Evolutionary conservation across 2,329 filamentous ascomycete genomes (phyloP).

Genomic region (Cladophialophora exuberans): DNA sequence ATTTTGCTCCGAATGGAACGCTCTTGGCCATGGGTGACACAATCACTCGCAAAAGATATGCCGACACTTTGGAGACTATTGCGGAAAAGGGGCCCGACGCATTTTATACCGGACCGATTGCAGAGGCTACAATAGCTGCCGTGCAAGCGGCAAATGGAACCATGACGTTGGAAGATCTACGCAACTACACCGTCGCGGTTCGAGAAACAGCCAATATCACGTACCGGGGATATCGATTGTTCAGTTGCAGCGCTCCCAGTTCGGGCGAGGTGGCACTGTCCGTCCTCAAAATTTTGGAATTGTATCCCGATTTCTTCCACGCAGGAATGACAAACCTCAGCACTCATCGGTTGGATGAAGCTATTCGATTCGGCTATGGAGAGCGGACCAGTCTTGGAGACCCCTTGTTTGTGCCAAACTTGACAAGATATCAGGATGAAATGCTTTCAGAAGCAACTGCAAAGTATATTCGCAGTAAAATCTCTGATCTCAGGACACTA

Average conservation of each 20-base stretch:
- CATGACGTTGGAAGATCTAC: conserved; percentile 79
- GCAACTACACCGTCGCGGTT: conserved; percentile 69
- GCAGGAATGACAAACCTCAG: conserved; percentile 65
- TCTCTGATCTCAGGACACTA: conserved; percentile 72
- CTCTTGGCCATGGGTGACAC: conserved; percentile 72
- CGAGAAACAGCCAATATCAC: conserved; percentile 66
- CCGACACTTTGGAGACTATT: conserved; percentile 76
- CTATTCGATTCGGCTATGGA: conserved; percentile 87
- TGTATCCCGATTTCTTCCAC: conserved; percentile 68
- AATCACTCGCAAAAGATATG: conserved; percentile 81
- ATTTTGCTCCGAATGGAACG: conserved; percentile 84
- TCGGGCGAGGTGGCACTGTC: conserved; percentile 76
- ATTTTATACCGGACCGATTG: conserved; percentile 75
- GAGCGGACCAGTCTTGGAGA: conserved; percentile 80
- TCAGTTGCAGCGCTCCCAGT: conserved; percentile 72
- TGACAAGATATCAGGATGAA: conserved; percentile 64
- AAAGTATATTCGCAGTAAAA: conserved; percentile 63
- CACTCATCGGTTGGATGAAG: conserved; percentile 82
- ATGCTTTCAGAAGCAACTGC: conserved; percentile 69
- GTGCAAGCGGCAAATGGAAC: conserved; percentile 74
- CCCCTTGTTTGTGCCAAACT: conserved; percentile 69
- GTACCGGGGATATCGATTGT: conserved; percentile 72
- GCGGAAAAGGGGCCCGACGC: conserved; percentile 71
- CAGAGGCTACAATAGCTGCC: conserved; percentile 71
- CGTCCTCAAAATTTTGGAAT: conserved; percentile 80